Evolutionary conservation across 2,329 filamentous ascomycete species (phyloP).

Genomic region (Hymenoscyphus linearis): DNA sequence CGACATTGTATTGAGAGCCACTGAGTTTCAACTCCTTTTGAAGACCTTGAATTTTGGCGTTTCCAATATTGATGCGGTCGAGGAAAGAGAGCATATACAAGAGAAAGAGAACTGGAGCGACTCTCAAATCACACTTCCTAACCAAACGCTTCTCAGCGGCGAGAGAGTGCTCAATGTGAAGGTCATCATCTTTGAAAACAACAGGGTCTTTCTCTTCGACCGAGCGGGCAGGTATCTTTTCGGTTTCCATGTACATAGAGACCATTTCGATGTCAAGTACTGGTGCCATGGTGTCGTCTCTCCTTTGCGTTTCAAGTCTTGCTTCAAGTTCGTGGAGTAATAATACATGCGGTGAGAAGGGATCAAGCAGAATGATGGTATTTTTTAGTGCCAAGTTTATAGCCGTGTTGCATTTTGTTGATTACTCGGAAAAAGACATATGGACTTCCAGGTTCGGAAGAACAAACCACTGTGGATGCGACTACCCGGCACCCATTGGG

Average conservation of each 20-base stretch:
- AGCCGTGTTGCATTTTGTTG: no score
- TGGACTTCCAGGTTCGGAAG: no score
- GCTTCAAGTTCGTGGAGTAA: no score
- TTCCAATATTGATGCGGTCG: constrained; percentile 74
- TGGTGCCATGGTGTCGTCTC: neutral
- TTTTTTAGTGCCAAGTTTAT: no score
- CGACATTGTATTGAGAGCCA: constrained; percentile 45
- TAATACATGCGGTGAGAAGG: no score
- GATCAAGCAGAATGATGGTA: no score
- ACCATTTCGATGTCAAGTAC: neutral
- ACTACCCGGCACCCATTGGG: neutral
- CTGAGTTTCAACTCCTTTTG: constrained; percentile 54
- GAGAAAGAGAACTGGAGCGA: constrained; percentile 43
- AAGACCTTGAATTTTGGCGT: constrained; percentile 62
- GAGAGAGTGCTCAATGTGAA: neutral
- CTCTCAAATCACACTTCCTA: constrained; percentile 21
- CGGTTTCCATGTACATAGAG: neutral
- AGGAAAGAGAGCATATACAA: constrained; percentile 70
- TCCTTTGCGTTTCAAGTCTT: neutral
- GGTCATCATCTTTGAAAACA: neutral
- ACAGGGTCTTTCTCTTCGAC: neutral
- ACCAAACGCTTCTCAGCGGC: constrained; percentile 12
- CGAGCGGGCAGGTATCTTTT: neutral
- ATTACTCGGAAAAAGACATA: no score
- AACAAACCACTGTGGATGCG: neutral